Percentiles rank a stretch among this genome's conserved stretches.
phyloP scores from a whole-genome alignment of 2,329 filamentous ascomycete genomes.

The Colletotrichum theobromicola region DNA sequence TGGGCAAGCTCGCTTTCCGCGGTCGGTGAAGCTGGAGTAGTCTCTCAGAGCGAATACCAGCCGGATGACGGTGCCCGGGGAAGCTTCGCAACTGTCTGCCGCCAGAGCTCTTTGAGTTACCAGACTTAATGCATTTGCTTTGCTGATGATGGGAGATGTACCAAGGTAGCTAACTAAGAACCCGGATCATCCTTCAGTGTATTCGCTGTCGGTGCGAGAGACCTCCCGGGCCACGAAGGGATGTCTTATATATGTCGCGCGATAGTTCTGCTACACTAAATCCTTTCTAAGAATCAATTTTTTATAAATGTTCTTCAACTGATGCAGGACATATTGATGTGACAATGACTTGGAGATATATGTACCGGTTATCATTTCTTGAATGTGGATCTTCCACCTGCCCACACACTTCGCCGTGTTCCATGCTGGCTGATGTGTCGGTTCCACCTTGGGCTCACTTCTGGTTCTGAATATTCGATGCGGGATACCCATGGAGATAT shows the following conservation, averaged over 20 bases:
- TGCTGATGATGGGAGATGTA: not conserved
- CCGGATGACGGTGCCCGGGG: not conserved
- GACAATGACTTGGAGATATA: too few relatives aligned
- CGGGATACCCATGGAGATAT: too few relatives aligned
- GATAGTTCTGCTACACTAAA: not conserved
- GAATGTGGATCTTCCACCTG: not conserved
- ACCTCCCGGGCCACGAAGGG: not conserved
- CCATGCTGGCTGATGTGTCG: not conserved
- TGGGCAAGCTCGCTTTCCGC: not conserved
- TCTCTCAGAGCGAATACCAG: rapidly evolving
- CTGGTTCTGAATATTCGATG: too few relatives aligned
- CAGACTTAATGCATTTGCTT: rapidly evolving
- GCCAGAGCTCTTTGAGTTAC: rapidly evolving
- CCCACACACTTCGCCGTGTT: not conserved
- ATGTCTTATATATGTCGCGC: not conserved
- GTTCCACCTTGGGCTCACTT: too few relatives aligned
- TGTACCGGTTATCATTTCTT: not conserved
- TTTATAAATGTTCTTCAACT: not conserved
- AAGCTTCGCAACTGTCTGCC: rapidly evolving
- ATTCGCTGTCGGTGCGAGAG: not conserved
- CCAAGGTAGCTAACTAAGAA: rapidly evolving
- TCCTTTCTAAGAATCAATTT: too few relatives aligned
- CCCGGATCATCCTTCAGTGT: rapidly evolving
- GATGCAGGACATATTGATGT: too few relatives aligned
- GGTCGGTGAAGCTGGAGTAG: not conserved